These are phyloP conservation scores for Physocladia obscura DNA, from an alignment of 192 early-diverging fungal species.

Conservation along the genomic window DNA sequence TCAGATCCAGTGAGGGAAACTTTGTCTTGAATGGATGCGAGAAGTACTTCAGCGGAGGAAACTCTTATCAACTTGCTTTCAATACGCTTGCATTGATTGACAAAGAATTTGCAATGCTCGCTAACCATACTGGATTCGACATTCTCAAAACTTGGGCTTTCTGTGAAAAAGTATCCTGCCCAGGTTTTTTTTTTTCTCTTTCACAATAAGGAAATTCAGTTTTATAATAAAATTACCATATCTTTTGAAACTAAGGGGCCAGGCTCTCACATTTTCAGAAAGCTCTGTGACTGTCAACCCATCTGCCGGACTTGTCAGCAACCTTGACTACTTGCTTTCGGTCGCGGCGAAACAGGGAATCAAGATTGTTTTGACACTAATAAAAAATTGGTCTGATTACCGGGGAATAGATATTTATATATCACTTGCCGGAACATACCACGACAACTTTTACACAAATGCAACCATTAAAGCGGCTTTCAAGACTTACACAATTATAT, in stretches of 20 bases:
- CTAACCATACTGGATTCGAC: neutral
- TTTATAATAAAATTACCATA: neutral
- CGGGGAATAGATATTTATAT: neutral
- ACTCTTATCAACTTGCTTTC: neutral
- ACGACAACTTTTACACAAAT: slow-evolving; percentile 41
- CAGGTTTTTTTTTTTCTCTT: no score
- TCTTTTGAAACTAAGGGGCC: neutral
- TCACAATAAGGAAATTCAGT: no score
- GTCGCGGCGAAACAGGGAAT: slow-evolving; percentile 15
- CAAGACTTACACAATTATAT: slow-evolving; percentile 33
- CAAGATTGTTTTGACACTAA: slow-evolving; percentile 34
- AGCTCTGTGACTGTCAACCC: neutral
- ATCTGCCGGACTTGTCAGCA: neutral
- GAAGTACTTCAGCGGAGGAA: neutral
- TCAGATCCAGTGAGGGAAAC: neutral
- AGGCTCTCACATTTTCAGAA: neutral
- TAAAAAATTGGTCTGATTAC: slow-evolving; percentile 32
- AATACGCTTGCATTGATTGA: neutral
- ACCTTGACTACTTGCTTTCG: neutral
- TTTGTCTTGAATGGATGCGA: neutral
- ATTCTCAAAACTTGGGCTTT: neutral
- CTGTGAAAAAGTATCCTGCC: neutral
- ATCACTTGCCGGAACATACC: neutral
- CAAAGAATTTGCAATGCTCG: neutral
- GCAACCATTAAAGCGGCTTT: slow-evolving; percentile 23